Conservation (phyloP, 1,139 yeast genomes). For the Blastobotrys petasosporus region DNA sequence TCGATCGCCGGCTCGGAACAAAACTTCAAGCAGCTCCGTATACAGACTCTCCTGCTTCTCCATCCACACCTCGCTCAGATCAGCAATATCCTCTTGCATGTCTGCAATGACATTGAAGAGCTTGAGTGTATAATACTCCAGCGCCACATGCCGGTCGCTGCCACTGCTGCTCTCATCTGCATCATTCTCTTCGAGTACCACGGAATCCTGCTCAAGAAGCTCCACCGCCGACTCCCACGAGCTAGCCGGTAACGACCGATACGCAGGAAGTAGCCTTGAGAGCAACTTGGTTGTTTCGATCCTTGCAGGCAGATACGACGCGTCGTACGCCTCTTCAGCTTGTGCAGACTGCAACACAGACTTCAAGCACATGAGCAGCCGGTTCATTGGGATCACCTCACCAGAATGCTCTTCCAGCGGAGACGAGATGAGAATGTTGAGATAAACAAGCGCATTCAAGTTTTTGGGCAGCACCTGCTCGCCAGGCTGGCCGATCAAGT, state of each 20-base stretch:
- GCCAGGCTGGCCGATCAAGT: constrained; percentile 36
- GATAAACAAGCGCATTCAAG: constrained; percentile 43
- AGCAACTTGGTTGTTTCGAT: constrained; percentile 49
- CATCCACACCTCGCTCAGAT: constrained; percentile 30
- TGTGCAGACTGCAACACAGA: constrained; percentile 54
- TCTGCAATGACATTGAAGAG: constrained; percentile 36
- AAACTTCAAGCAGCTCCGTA: constrained; percentile 37
- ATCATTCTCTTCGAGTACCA: constrained; percentile 35
- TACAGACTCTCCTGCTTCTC: constrained; percentile 31
- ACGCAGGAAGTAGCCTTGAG: constrained; percentile 36
- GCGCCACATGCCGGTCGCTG: constrained; percentile 28
- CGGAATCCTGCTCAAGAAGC: constrained; percentile 22
- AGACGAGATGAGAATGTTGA: constrained; percentile 43
- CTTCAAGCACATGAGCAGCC: constrained; percentile 50
- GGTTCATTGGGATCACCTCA: constrained; percentile 20
- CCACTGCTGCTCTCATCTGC: background rate
- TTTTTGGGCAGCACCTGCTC: background rate
- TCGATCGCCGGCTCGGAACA: constrained; percentile 11
- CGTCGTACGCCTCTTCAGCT: constrained; percentile 55
- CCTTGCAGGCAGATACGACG: constrained; percentile 46
- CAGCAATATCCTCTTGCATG: constrained; percentile 28
- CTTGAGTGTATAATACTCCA: constrained; percentile 47
- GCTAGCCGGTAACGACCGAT: constrained; percentile 20
- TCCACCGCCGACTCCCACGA: constrained; percentile 24
- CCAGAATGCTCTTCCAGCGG: constrained; percentile 21